phyloP scores from a whole-genome alignment of 164 flowering plant genomes.

The Vitis riparia region DNA sequence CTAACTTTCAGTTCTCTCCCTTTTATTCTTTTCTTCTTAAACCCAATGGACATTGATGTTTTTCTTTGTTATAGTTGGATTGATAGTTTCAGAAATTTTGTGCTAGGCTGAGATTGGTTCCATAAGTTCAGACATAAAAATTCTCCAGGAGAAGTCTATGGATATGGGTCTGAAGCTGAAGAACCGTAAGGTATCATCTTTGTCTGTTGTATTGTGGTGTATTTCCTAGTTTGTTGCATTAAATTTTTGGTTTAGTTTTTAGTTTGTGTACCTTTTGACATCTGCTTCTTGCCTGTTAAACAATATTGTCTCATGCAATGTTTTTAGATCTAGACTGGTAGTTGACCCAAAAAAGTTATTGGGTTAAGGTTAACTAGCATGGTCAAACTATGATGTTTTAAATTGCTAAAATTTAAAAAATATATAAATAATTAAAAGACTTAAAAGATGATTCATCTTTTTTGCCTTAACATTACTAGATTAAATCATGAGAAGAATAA shows the following conservation, averaged over 20 bases:
- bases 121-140: slow-evolving; percentile 93
- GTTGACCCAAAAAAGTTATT: no score
- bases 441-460: no score
- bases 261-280: no score
- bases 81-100: slow-evolving; percentile 11
- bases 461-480: no score
- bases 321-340: no score
- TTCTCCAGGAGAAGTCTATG: slow-evolving; percentile 98
- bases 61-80: slow-evolving; percentile 9
- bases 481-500: no score
- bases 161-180: slow-evolving; percentile 97
- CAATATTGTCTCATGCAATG: no score
- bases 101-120: slow-evolving; percentile 94
- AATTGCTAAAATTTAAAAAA: no score
- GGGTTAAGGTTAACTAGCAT: no score
- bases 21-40: not conserved
- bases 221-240: not conserved
- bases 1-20: not conserved
- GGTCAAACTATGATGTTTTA: no score
- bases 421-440: no score
- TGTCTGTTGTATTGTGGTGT: not conserved
- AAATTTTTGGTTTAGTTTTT: not conserved
- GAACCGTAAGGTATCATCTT: slow-evolving; percentile 84
- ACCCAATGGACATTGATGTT: not conserved
- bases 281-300: no score